phyloP scores from a whole-genome alignment of 495 filamentous ascomycete genomes.

The Tetracladium setigerum region DNA sequence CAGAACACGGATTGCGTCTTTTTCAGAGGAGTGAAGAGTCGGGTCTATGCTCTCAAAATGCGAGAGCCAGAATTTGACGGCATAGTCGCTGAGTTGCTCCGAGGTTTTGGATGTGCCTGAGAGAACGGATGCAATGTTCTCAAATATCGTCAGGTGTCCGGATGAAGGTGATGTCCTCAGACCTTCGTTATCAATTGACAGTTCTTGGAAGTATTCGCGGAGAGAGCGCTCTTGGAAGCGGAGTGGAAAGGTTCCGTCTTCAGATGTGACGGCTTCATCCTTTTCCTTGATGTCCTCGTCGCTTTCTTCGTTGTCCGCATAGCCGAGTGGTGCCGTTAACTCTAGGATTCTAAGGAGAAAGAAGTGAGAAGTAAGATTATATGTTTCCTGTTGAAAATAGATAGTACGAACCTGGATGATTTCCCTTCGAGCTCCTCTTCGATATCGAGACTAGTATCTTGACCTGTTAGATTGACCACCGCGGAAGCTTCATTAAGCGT shows the following conservation, averaged over 20 bases:
- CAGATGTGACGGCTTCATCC: conserved; percentile 2
- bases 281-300: conserved; percentile 8
- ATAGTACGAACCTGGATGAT: neutral
- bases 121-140: no score
- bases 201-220: conserved; percentile 17
- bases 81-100: no score
- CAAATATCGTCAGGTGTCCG: no score
- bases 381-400: no score
- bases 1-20: no score
- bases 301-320: conserved; percentile 13
- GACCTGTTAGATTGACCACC: conserved; percentile 10
- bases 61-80: no score
- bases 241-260: conserved; percentile 9
- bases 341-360: no score
- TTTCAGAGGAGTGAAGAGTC: no score
- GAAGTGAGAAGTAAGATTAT: no score
- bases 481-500: conserved; percentile 15
- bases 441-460: neutral
- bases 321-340: neutral
- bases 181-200: neutral
- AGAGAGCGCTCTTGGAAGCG: conserved; percentile 22
- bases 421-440: conserved; percentile 6
- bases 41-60: no score
- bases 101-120: no score
- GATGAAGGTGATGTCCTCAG: no score